Base-by-base conservation (phyloP, 2,329 filamentous ascomycete species). In the Podosphaera fusca region DNA sequence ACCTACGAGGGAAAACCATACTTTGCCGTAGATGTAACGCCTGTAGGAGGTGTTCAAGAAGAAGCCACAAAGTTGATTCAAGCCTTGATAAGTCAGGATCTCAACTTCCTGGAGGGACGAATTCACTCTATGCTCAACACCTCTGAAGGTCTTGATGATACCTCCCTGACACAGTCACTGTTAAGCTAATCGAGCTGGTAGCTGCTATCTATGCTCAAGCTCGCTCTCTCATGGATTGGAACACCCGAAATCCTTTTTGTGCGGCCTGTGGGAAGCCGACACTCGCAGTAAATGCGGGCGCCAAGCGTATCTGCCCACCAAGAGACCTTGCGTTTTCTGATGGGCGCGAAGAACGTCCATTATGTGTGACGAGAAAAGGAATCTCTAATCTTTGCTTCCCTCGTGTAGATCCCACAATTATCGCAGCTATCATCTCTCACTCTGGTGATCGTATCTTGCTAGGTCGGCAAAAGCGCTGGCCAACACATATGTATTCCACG, bases 371-470 rank as follows among this genome's bases (percentile, higher is more conserved):
- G 0, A 80, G 92, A 56, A 84, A 80, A 45, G 88, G 87, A 33
- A 73, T 98, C 51, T 94, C 88, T 36, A 98, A 98, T 70, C 75
- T 95, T 56, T 84, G 78, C 66, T 96, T 95, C 74, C 90, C 90
- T 2, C 80, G 89, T 55, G 95, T 90, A 1, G 82, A 86, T 62
- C 82, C 82, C 0, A 85, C 82, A 2, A 88, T 96, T 68, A 98
- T 98, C 70, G 89, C 94, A 71, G 90, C 89, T 0, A 83, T 95
- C 9, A 79, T 96, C 36, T 94, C 85, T 56, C 75, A 82, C 55
- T 86, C 94, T 63, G 84, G 84, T 55, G 77, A 82, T 62, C 61
- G 65, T 1, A 58, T 68, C 5, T 78, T 98, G 6, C 82, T 98
- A 0, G 92, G 92, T 42, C 82, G 92, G 12, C 81, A 86, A 66